A percentile compares a stretch with the other conserved stretches of the same genome.
These are phyloP conservation scores for Zoysia matrella DNA, from an alignment of 202 grass and related monocot genomes.

Conservation along the genomic window DNA sequence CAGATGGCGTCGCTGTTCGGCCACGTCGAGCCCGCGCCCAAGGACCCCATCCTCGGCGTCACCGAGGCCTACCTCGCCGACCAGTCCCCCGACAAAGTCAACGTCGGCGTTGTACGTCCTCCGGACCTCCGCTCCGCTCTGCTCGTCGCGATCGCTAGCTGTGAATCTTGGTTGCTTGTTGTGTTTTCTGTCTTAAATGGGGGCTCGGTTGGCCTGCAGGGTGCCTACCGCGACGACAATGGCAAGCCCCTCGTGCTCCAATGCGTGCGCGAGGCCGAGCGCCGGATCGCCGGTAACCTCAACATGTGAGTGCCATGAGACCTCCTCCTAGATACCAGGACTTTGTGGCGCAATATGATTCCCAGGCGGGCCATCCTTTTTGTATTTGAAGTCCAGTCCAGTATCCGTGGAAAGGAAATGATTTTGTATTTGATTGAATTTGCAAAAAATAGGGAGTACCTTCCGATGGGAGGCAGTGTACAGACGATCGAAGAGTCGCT, in stretches of 20 bases:
- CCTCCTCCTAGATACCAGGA: neutral
- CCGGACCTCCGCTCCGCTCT: neutral
- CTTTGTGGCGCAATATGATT: neutral
- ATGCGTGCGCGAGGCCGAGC: slow-evolving; percentile 92
- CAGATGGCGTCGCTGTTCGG: slow-evolving; percentile 78
- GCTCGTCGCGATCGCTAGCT: neutral
- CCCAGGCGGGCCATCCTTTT: neutral
- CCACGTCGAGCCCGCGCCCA: slow-evolving; percentile 85
- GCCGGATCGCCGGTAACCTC: slow-evolving; percentile 67
- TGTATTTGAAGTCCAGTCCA: neutral
- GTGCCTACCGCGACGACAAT: slow-evolving; percentile 92
- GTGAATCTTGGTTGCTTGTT: slow-evolving; percentile 13
- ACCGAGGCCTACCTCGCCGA: slow-evolving; percentile 97
- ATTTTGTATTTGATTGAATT: slow-evolving; percentile 4
- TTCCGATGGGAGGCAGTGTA: slow-evolving; percentile 90
- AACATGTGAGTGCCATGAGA: slow-evolving; percentile 78
- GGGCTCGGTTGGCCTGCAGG: slow-evolving; percentile 42
- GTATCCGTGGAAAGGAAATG: neutral
- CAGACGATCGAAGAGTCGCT: slow-evolving; percentile 88
- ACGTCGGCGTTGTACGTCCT: slow-evolving; percentile 79
- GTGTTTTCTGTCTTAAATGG: slow-evolving; percentile 15
- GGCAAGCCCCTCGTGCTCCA: slow-evolving; percentile 84
- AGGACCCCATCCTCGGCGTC: slow-evolving; percentile 97
- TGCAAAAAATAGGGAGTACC: slow-evolving; percentile 74
- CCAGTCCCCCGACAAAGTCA: slow-evolving; percentile 78